Conservation (phyloP, 2,329 filamentous ascomycete genomes). For the Aspergillus thermomutatus region DNA sequence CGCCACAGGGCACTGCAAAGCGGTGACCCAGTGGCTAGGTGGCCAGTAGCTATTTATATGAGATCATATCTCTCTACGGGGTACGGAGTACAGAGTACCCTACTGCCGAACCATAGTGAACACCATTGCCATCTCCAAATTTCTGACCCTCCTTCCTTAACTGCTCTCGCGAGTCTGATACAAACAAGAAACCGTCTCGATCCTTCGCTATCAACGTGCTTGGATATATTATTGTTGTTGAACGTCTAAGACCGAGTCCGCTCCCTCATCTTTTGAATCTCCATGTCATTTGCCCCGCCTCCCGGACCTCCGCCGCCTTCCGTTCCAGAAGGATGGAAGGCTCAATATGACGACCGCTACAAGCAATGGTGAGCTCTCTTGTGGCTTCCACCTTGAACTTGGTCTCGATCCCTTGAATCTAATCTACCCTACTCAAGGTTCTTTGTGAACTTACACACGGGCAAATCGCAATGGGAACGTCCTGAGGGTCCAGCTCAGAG, state of each 20-base stretch:
- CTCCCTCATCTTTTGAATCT: not conserved
- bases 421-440: conserved; percentile 57
- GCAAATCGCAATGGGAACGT: conserved; percentile 85
- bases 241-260: not conserved
- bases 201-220: not conserved
- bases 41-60: not conserved
- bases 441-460: conserved; percentile 85
- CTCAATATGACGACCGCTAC: conserved; percentile 83
- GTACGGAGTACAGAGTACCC: no score
- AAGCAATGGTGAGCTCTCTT: conserved; percentile 65
- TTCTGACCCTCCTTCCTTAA: not conserved
- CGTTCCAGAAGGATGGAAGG: conserved; percentile 78
- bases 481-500: conserved; percentile 65
- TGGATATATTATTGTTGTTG: not conserved
- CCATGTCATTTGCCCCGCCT: conserved; percentile 42
- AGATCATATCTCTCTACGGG: no score
- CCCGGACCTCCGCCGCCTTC: conserved; percentile 55
- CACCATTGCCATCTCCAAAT: not conserved
- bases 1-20: conserved; percentile 14
- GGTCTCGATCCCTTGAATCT: conserved; percentile 5
- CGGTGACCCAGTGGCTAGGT: conserved; percentile 2
- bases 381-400: not conserved
- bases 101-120: not conserved
- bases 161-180: not conserved
- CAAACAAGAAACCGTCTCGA: not conserved